These are phyloP conservation scores for Rhizophagus clarus DNA, from an alignment of 192 early-diverging fungal genomes.

Conservation along the genomic window DNA sequence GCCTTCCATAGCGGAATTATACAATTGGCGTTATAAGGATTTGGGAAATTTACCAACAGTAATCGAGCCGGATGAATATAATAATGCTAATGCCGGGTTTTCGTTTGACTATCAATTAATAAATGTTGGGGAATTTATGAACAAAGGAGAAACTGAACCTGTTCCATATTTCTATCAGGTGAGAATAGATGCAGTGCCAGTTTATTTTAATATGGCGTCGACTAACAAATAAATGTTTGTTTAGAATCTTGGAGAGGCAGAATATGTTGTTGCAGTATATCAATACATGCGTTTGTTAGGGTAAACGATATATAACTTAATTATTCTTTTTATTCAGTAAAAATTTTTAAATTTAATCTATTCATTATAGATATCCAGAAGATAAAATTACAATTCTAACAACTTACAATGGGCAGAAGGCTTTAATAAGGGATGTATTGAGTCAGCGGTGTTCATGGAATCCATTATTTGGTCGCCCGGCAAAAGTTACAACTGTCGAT, in stretches of 20 bases:
- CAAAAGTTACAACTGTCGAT: conserved; percentile 88
- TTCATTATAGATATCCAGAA: conserved; percentile 70
- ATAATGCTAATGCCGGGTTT: conserved; percentile 80
- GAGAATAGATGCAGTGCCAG: background rate
- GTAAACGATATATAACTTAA: conserved; percentile 36
- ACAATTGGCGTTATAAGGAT: conserved; percentile 79
- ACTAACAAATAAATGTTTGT: background rate
- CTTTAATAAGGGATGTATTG: conserved; percentile 90
- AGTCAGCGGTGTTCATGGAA: conserved; percentile 84
- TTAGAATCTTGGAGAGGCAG: conserved; percentile 96
- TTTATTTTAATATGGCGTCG: background rate
- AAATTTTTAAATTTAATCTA: background rate
- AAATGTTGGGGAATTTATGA: conserved; percentile 76
- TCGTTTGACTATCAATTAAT: conserved; percentile 86
- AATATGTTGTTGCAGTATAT: conserved; percentile 93
- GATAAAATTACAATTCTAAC: conserved; percentile 92
- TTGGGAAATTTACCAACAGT: conserved; percentile 70
- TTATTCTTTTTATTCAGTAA: background rate
- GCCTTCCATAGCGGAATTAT: conserved; percentile 78
- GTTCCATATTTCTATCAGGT: conserved; percentile 77
- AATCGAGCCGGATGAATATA: conserved; percentile 52
- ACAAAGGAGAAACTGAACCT: conserved; percentile 86
- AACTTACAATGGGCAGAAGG: conserved; percentile 96
- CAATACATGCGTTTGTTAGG: conserved; percentile 96
- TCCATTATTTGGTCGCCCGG: conserved; percentile 80